phyloP scores from a whole-genome alignment of 768 basidiomycete genomes.

The Russula lepida region DNA sequence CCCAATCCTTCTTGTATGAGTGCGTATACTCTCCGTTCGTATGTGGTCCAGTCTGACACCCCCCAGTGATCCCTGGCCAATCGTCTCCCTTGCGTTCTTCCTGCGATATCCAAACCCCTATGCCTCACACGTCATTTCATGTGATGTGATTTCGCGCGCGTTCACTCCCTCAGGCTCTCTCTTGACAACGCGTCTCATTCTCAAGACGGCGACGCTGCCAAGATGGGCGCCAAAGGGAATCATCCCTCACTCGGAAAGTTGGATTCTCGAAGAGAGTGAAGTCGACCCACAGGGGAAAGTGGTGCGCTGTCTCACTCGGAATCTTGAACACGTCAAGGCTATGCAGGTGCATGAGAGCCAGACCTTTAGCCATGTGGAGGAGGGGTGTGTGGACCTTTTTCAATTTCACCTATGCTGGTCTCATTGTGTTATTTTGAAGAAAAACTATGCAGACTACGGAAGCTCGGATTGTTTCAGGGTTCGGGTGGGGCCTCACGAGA shows the following conservation, averaged over 20 bases:
- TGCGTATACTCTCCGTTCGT: constrained; percentile 26
- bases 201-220: constrained; percentile 87
- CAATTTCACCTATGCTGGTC: neutral
- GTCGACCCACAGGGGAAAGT: constrained; percentile 77
- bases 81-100: constrained; percentile 88
- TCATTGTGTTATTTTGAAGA: constrained; percentile 30
- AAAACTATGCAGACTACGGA: constrained; percentile 82
- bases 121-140: constrained; percentile 86
- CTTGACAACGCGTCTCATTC: constrained; percentile 80
- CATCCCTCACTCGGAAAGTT: constrained; percentile 77
- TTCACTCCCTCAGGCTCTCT: constrained; percentile 68
- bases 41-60: constrained; percentile 10
- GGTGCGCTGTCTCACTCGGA: constrained; percentile 73
- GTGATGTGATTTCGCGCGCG: constrained; percentile 86
- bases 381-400: constrained; percentile 43
- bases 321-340: constrained; percentile 89
- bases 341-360: constrained; percentile 88
- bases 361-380: constrained; percentile 53
- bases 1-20: constrained; percentile 51
- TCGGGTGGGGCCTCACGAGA: constrained; percentile 86
- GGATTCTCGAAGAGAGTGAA: constrained; percentile 93
- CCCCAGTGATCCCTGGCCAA: constrained; percentile 84
- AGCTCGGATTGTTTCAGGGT: constrained; percentile 77
- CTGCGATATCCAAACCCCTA: constrained; percentile 95
- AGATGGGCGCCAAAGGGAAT: constrained; percentile 86